Conservation (phyloP, 495 filamentous ascomycete species). For the Astrocystis sublimbata region DNA sequence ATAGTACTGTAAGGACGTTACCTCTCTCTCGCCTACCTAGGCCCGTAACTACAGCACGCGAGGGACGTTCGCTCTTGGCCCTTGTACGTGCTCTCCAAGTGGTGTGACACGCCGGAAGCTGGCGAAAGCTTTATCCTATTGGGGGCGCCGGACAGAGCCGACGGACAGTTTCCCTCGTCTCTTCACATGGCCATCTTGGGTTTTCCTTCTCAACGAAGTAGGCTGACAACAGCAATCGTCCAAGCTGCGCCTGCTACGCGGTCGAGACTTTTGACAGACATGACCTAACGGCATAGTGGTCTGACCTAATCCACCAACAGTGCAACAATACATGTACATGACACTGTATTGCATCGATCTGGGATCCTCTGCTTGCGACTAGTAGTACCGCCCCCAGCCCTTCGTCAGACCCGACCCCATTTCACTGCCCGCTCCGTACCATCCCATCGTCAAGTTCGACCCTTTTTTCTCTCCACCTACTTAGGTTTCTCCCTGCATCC, state of each 20-base stretch:
- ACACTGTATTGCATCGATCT: neutral
- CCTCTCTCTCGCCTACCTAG: too few relatives aligned
- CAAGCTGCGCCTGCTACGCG: too few relatives aligned
- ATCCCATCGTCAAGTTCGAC: neutral
- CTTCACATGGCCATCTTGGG: neutral
- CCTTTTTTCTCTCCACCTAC: conserved; percentile 6
- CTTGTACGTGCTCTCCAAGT: neutral
- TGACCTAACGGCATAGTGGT: conserved; percentile 12
- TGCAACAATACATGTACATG: neutral
- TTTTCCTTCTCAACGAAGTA: conserved; percentile 5
- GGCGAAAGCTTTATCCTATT: neutral
- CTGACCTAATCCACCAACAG: conserved; percentile 5
- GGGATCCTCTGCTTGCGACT: conserved; percentile 5
- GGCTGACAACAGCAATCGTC: conserved; percentile 1
- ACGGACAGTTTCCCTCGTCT: neutral
- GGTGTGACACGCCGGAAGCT: conserved; percentile 1
- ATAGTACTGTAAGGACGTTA: too few relatives aligned
- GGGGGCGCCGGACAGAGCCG: conserved; percentile 7
- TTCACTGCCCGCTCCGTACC: conserved; percentile 1
- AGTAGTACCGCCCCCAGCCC: neutral
- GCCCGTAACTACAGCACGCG: too few relatives aligned
- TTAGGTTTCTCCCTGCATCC: conserved; percentile 15
- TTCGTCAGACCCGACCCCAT: conserved; percentile 2
- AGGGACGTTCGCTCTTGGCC: neutral
- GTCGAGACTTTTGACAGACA: neutral